Evolutionary conservation across 2,329 filamentous ascomycete species (phyloP).

Genomic region (Trematosphaeria pertusa): DNA sequence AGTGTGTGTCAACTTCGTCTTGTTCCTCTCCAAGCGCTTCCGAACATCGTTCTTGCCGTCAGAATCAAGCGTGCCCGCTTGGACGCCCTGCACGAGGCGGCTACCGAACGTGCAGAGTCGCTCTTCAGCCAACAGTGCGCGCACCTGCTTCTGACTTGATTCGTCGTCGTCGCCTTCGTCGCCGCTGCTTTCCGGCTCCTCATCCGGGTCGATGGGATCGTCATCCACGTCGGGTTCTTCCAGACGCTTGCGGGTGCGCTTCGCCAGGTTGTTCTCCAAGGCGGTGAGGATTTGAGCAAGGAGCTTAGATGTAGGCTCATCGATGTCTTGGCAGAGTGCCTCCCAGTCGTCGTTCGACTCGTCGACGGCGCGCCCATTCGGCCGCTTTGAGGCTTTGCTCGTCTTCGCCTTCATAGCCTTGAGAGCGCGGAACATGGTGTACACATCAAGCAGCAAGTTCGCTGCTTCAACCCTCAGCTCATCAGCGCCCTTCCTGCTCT

Average conservation of each 20-base stretch:
- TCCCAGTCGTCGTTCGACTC: constrained; percentile 57
- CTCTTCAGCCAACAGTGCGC: constrained; percentile 80
- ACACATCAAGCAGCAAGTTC: constrained; percentile 80
- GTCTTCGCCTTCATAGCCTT: constrained; percentile 54
- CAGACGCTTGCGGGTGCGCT: constrained; percentile 41
- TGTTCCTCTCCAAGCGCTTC: constrained; percentile 78
- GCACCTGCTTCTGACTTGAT: constrained; percentile 62
- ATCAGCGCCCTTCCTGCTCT: constrained; percentile 69
- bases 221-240: constrained; percentile 69
- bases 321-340: constrained; percentile 73
- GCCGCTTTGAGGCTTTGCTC: constrained; percentile 40
- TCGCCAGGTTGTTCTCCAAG: constrained; percentile 70
- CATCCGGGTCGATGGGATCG: constrained; percentile 70
- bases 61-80: constrained; percentile 74
- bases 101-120: constrained; percentile 83
- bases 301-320: constrained; percentile 66
- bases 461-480: constrained; percentile 78
- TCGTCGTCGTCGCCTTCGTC: constrained; percentile 56
- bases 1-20: constrained; percentile 79
- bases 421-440: constrained; percentile 79
- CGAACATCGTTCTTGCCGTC: constrained; percentile 62
- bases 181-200: constrained; percentile 67
- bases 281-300: constrained; percentile 79
- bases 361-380: constrained; percentile 26
- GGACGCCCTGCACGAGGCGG: constrained; percentile 82